phyloP scores from a whole-genome alignment of 495 filamentous ascomycete genomes.

The Beverwykella pulmonaria region DNA sequence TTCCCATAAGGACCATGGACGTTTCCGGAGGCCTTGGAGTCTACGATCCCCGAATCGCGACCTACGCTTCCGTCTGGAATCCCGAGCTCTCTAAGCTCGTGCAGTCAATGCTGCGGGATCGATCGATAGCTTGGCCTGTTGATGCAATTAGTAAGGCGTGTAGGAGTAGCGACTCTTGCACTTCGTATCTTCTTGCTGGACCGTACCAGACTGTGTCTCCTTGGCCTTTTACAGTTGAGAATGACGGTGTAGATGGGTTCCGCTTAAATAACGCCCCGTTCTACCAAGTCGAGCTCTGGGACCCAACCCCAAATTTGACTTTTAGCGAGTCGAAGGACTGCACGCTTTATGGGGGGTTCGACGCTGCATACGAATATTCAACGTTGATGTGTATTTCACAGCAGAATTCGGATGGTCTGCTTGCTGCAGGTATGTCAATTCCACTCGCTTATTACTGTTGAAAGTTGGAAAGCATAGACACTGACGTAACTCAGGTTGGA shows the following conservation, averaged over 20 bases:
- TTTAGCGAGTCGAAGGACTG: constrained; percentile 13
- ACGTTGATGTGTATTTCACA: constrained; percentile 14
- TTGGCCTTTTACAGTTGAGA: constrained; percentile 20
- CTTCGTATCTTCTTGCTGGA: constrained; percentile 18
- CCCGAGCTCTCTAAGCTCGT: constrained; percentile 6
- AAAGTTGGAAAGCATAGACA: background rate
- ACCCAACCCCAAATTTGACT: background rate
- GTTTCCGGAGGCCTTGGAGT: constrained; percentile 16
- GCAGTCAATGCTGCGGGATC: constrained; percentile 22
- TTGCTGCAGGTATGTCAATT: constrained; percentile 9
- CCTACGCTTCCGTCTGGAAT: background rate
- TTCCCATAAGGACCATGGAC: background rate
- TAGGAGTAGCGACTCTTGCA: constrained; percentile 1
- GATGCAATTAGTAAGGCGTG: constrained; percentile 7
- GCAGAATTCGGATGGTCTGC: background rate
- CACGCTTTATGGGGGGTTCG: constrained; percentile 17
- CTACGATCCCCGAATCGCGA: constrained; percentile 13
- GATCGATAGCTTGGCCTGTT: constrained; percentile 9
- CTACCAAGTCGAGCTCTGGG: constrained; percentile 22
- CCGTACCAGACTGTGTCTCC: constrained; percentile 13
- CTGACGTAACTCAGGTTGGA: constrained; percentile 11
- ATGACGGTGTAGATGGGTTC: constrained; percentile 3
- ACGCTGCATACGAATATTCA: background rate
- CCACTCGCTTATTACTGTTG: too few relatives aligned
- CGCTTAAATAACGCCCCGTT: constrained; percentile 11